Evolutionary conservation across 768 basidiomycete species (phyloP).

Genomic region (Leccinellum luteum): DNA sequence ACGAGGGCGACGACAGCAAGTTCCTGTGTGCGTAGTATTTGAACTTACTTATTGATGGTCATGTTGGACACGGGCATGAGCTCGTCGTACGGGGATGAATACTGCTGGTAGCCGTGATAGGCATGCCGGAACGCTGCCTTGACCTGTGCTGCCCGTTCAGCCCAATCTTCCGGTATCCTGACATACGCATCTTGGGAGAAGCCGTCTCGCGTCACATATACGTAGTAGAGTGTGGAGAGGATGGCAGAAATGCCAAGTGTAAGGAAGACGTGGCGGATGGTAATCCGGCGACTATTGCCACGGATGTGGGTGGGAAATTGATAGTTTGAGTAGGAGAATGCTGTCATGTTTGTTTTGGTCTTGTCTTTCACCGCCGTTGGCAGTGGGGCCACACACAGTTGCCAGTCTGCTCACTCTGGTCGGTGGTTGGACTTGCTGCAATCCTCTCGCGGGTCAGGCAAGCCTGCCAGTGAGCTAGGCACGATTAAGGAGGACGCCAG

Average conservation of each 20-base stretch:
- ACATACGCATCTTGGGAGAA: neutral
- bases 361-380: no score
- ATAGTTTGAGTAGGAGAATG: neutral
- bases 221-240: constrained; percentile 19
- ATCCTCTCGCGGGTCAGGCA: no score
- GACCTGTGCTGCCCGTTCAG: constrained; percentile 51
- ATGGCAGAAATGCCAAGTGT: constrained; percentile 5
- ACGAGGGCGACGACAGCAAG: neutral
- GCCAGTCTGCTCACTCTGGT: neutral
- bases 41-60: constrained; percentile 48
- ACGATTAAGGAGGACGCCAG: no score
- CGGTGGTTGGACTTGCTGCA: neutral
- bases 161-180: constrained; percentile 41
- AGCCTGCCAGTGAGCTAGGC: no score
- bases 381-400: no score
- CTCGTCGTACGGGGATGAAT: constrained; percentile 65
- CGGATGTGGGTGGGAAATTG: neutral
- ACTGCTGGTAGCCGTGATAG: constrained; percentile 61
- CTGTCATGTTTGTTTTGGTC: neutral
- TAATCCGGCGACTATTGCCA: constrained; percentile 9
- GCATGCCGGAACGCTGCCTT: constrained; percentile 64
- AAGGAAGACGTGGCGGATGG: constrained; percentile 18
- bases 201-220: constrained; percentile 2
- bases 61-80: constrained; percentile 49
- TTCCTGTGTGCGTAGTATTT: no score